phyloP scores from a whole-genome alignment of 768 basidiomycete genomes.

The Dentipellis sp. region DNA sequence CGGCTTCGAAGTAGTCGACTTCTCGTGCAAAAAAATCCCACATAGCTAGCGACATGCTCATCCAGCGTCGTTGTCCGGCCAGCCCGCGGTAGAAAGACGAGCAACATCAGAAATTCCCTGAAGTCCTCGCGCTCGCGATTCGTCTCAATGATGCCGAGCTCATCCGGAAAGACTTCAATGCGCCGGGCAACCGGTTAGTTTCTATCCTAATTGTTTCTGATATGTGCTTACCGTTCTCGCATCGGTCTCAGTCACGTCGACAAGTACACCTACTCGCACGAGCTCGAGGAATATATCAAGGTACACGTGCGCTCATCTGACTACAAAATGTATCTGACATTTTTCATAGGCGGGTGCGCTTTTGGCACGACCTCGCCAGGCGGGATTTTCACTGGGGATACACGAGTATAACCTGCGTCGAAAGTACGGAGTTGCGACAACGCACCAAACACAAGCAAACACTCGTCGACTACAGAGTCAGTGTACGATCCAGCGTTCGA shows the following conservation, averaged over 20 bases:
- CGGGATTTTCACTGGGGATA: too few relatives aligned
- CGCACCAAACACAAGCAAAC: too few relatives aligned
- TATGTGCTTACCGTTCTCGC: neutral
- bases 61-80: too few relatives aligned
- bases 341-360: constrained; percentile 71
- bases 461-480: too few relatives aligned
- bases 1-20: too few relatives aligned
- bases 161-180: constrained; percentile 80
- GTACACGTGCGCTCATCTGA: constrained; percentile 21
- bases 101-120: constrained; percentile 79
- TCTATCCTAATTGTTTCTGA: neutral
- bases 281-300: constrained; percentile 98
- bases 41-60: too few relatives aligned
- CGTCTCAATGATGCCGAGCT: constrained; percentile 73
- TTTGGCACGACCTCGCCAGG: too few relatives aligned
- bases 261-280: constrained; percentile 93
- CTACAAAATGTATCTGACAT: neutral
- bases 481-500: too few relatives aligned
- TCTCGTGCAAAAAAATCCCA: too few relatives aligned
- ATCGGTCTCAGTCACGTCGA: constrained; percentile 90
- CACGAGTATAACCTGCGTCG: too few relatives aligned
- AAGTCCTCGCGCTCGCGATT: constrained; percentile 82
- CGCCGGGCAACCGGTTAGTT: constrained; percentile 79
- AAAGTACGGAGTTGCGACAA: too few relatives aligned
- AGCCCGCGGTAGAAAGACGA: too few relatives aligned